Base-by-base conservation (phyloP, 768 basidiomycete species). In the Serendipita sp. region DNA sequence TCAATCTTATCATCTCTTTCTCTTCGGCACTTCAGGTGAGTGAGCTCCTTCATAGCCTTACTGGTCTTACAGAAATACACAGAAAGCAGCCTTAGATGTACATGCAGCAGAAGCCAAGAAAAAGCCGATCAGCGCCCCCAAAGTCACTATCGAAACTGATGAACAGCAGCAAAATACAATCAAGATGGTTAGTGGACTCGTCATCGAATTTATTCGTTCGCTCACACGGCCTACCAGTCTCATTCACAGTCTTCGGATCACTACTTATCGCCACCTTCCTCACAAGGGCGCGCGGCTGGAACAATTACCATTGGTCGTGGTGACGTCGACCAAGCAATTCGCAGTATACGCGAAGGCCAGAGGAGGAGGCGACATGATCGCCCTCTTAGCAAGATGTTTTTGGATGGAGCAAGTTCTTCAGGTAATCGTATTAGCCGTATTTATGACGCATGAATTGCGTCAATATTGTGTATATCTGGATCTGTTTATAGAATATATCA, bases 321-420 rank as follows among this genome's bases (percentile, higher is more conserved):
- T 8, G 86, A 87, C 64, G 74, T 95, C 36, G 91, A 97, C 68
- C 82, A 88, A 69, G 88, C 88, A 1, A 86, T 97, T 45, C 84
- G 88, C 16, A 91, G 85, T 67, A 81, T 92, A 77, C 81, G 82
- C 48, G 81, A 80, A 56, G 91, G 84, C 41, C 82, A 78, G 71
- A 77, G 81, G 52, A 76, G 83, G 66, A 75, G 73, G 32, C 78
- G 82, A 52, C 76, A 77, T 18, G 16, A 60, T 67, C 76, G 84
- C 54, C 85, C 84, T 2, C 72, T 88, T 63, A 89, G 86, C 76
- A 88, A 86, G 79, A 89, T 92, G 34, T 89, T 91, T 70, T 69
- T 88, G 62, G 89, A 91, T 68, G 88, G 88, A 34, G 70, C 70
- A 16, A 73, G n/a, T 10, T 41, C 5, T 41, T 32, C 28, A 23